A percentile compares a stretch with the other conserved stretches of the same genome.
phyloP scores from a whole-genome alignment of 768 basidiomycete genomes.

The Tricholoma flavovirens region DNA sequence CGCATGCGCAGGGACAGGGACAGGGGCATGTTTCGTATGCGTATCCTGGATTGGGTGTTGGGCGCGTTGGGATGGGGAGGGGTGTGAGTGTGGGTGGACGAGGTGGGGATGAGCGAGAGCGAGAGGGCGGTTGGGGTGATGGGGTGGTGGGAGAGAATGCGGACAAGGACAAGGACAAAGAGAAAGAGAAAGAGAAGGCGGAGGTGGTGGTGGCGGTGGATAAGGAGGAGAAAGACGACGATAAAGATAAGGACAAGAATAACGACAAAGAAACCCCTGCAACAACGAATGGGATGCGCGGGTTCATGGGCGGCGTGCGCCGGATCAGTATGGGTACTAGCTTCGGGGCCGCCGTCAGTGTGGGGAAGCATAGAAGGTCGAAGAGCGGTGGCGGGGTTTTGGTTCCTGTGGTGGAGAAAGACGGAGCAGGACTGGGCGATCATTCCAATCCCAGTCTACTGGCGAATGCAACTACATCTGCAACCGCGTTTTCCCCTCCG shows the following conservation, averaged over 20 bases:
- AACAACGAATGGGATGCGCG: conserved; percentile 24
- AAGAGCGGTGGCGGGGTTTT: conserved; percentile 39
- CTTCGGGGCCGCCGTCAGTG: conserved; percentile 5
- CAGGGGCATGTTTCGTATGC: neutral
- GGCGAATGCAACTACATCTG: conserved; percentile 18
- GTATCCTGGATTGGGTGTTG: neutral
- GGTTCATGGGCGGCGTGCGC: conserved; percentile 59
- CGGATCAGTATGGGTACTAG: conserved; percentile 43
- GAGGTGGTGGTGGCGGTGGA: neutral
- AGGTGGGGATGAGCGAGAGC: too few relatives aligned
- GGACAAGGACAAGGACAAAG: too few relatives aligned
- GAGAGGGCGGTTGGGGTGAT: too few relatives aligned
- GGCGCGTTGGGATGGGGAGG: neutral
- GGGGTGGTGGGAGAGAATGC: too few relatives aligned
- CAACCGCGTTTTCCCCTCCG: conserved; percentile 40
- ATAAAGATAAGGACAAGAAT: too few relatives aligned
- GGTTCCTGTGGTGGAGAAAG: too few relatives aligned
- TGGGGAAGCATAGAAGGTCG: conserved; percentile 51
- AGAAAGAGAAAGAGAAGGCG: conserved; percentile 19
- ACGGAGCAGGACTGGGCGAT: too few relatives aligned
- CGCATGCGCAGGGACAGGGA: too few relatives aligned
- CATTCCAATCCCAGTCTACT: too few relatives aligned
- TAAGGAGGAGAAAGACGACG: conserved; percentile 22
- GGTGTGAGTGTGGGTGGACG: too few relatives aligned
- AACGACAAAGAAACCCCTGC: conserved; percentile 14